Evolutionary conservation across 2,329 filamentous ascomycete species (phyloP).

Genomic region (Beauveria sp.): DNA sequence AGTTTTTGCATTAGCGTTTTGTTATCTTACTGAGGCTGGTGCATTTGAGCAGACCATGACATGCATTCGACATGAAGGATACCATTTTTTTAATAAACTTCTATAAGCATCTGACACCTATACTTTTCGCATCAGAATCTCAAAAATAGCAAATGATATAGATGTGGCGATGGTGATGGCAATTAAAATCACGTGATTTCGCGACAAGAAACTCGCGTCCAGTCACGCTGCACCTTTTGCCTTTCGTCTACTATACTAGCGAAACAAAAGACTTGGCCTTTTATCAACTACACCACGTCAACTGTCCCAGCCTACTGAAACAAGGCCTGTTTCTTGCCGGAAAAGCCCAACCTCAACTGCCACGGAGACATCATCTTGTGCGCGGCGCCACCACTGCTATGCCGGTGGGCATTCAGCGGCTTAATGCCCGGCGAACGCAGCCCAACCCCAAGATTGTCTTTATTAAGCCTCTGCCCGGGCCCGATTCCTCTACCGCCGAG

Average conservation of each 20-base stretch:
- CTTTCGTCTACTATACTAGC: too few species aligned
- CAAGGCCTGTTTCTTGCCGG: background rate
- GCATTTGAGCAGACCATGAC: background rate
- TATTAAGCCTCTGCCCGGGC: conserved; percentile 68
- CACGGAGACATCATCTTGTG: background rate
- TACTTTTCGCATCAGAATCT: background rate
- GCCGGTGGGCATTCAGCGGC: conserved; percentile 69
- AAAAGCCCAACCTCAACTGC: too few species aligned
- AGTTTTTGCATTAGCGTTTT: background rate
- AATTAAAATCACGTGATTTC: conserved; percentile 9
- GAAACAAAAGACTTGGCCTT: too few species aligned
- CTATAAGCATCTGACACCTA: background rate
- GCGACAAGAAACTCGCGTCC: background rate
- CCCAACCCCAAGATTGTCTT: conserved; percentile 77
- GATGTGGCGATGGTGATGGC: background rate
- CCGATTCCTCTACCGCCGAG: conserved; percentile 53
- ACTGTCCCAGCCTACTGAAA: too few species aligned
- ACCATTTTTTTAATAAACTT: too few species aligned
- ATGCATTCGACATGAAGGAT: too few species aligned
- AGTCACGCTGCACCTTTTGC: background rate
- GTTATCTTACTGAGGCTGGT: background rate
- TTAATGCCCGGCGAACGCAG: conserved; percentile 67
- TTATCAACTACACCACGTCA: background rate
- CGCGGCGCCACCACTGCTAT: conserved; percentile 34
- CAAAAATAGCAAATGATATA: background rate